Conservation (phyloP, 805 yeast species). For the Isabelozyma gotoi region DNA sequence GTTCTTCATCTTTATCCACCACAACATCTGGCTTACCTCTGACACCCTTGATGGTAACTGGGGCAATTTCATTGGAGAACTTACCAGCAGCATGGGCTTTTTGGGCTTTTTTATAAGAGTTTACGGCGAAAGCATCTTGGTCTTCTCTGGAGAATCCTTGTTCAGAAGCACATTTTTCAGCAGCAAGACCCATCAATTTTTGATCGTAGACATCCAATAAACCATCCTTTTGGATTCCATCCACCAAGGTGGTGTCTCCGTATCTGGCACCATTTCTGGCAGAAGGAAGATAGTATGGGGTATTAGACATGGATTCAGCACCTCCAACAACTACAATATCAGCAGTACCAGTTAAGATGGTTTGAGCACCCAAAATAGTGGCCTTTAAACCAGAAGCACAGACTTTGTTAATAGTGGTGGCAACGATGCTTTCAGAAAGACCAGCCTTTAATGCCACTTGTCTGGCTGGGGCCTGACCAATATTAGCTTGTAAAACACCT, state of each 20-base stretch:
- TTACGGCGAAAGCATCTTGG: slow-evolving; percentile 87
- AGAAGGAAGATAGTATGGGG: slow-evolving; percentile 86
- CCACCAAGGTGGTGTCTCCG: slow-evolving; percentile 78
- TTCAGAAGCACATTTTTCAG: slow-evolving; percentile 93
- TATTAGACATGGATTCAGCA: slow-evolving; percentile 95
- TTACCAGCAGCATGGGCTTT: slow-evolving; percentile 78
- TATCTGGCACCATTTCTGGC: slow-evolving; percentile 89
- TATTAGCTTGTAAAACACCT: slow-evolving; percentile 86
- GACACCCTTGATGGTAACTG: slow-evolving; percentile 83
- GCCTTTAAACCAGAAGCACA: slow-evolving; percentile 97
- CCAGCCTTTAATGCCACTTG: slow-evolving; percentile 95
- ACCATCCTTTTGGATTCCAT: slow-evolving; percentile 92
- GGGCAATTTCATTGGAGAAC: slow-evolving; percentile 79
- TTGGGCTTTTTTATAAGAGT: slow-evolving; percentile 83
- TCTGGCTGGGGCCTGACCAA: slow-evolving; percentile 98
- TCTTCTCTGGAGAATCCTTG: slow-evolving; percentile 74
- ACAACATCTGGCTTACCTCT: slow-evolving; percentile 83
- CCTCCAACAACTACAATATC: slow-evolving; percentile 97
- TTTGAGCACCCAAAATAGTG: slow-evolving; percentile 85
- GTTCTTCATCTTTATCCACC: slow-evolving; percentile 82
- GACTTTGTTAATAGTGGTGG: slow-evolving; percentile 92
- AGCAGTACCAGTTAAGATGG: slow-evolving; percentile 83
- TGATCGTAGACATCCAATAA: slow-evolving; percentile 87
- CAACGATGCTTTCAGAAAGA: slow-evolving; percentile 72
- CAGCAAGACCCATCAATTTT: slow-evolving; percentile 93